Base-by-base conservation (phyloP, 192 early-diverging fungal species). In the Dissophora globulifera region DNA sequence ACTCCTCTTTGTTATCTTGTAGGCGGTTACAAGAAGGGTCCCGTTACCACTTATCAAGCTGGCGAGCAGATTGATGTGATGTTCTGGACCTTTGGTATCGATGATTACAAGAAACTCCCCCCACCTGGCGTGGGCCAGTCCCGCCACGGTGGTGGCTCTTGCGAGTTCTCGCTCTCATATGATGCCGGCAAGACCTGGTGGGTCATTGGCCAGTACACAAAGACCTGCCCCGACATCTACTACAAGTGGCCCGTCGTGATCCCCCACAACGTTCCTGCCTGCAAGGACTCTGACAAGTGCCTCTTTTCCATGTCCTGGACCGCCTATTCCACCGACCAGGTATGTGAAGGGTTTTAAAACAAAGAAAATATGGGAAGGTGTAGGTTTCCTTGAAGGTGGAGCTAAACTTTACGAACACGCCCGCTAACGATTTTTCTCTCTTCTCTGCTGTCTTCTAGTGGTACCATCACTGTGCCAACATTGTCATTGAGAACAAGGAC, bases 381-480 rank as follows among this genome's bases (percentile, higher is more conserved):
- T n/a, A n/a, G n/a, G n/a, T n/a, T n/a, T n/a, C n/a, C n/a, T n/a
- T n/a, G n/a, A n/a, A n/a, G n/a, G n/a, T 38, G 35, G 13, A 6
- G 7, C 13, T 38, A 6, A 9, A 38, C 13, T 38, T 38, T 38
- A 13, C 35, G 6, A n/a, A n/a, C n/a, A n/a, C 35, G 35, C 13
- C 35, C 35, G 35, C n/a, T 45, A 17, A 45, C 17, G 9, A n/a
- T 45, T 17, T 45, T 45, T 45, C 5, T 45, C 4, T 45, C n/a
- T 45, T 45, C 4, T 45, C n/a, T 45, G 17, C n/a, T 17, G n/a
- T 45, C 9, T 6, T 45, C n/a, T 88, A 92, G 43, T 90, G 83
- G 64, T 92, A 92, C 80, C 88, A 86, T 81, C 85, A 88, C 79
- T 90, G 89, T 56, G 89, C 86, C 43, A 87, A 90, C 69, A 68